Conservation (phyloP, 257 asterid genomes). For the Jasminum sambac region DNA sequence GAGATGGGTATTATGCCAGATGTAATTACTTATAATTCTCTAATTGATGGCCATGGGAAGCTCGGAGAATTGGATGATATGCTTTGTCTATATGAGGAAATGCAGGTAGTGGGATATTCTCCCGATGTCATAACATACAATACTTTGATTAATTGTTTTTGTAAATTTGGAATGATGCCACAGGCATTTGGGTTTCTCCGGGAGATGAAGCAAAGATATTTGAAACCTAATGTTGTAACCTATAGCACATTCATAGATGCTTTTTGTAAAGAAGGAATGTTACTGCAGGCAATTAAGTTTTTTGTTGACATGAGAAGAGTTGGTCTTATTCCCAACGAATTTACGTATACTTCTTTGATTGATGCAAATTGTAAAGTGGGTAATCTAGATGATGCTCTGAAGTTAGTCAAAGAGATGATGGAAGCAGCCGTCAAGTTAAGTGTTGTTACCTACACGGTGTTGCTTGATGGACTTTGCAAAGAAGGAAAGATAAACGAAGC, state of each 20-base stretch:
- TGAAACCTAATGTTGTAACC: constrained; percentile 80
- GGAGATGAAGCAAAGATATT: constrained; percentile 69
- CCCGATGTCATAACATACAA: constrained; percentile 83
- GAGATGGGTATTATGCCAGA: constrained; percentile 61
- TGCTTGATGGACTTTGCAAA: constrained; percentile 76
- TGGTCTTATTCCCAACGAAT: constrained; percentile 80
- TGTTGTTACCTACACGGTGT: constrained; percentile 65
- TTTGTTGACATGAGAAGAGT: constrained; percentile 85
- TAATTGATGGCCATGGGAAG: constrained; percentile 78
- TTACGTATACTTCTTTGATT: constrained; percentile 75
- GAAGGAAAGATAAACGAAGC: constrained; percentile 75
- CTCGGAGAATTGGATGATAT: constrained; percentile 58
- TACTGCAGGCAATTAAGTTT: constrained; percentile 73
- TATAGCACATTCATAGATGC: constrained; percentile 89
- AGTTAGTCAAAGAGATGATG: constrained; percentile 77
- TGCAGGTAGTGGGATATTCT: constrained; percentile 61
- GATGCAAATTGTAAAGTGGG: constrained; percentile 78
- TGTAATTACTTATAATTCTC: constrained; percentile 77
- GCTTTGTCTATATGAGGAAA: constrained; percentile 63
- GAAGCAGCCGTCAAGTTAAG: constrained; percentile 63
- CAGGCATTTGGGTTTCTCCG: constrained; percentile 58
- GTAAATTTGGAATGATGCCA: constrained; percentile 65
- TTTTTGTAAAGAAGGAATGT: constrained; percentile 87
- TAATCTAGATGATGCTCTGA: constrained; percentile 59
- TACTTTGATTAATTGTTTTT: constrained; percentile 83